Base-by-base conservation (phyloP, 306 rosid genomes). In the Vachellia pachyceras region DNA sequence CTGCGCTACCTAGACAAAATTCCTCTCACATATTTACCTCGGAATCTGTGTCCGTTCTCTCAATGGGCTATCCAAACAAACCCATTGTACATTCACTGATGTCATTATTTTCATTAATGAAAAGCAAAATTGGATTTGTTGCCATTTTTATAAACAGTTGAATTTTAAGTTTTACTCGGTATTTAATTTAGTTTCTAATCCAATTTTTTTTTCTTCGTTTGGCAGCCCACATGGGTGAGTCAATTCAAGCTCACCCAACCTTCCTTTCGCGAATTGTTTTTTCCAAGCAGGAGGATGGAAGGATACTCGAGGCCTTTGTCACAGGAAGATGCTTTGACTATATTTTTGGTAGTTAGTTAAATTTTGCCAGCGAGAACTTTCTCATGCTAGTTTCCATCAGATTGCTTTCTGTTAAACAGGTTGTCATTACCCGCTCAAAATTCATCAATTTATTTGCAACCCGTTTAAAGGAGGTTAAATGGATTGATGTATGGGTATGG, bases 211-310 rank as follows among this genome's bases (percentile, higher is more conserved):
- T 39, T 3, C 23, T 23, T 63, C 5, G 76, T 73, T 37, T 49
- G 83, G 68, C 79, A 36, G 73, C 78, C 6, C 72, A 29, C 11
- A 79, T 14, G 40, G 41, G 22, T 70, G 5, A 12, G 71, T n/a
- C n/a, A n/a, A n/a, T n/a, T n/a, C n/a, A n/a, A n/a, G n/a, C n/a
- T n/a, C n/a, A n/a, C n/a, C n/a, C n/a, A n/a, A n/a, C n/a, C n/a
- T n/a, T n/a, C n/a, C n/a, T n/a, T n/a, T n/a, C n/a, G 39, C 14
- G 10, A 29, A 3, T 25, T 29, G 9, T n/a, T 55, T 20, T n/a
- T 55, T 54, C 23, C 25, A 54, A 54, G 20, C 15, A 7, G 10
- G 46, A 23, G 17, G 75, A 44, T 70, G 18, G 75, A 70, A 29
- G 25, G 7, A 44, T 14, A 57, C 55, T 44, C 57, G 47, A 12